Evolutionary conservation across 1,284 basidiomycete genomes (phyloP).

Genomic region (Pyrrhoderma lamaoense): DNA sequence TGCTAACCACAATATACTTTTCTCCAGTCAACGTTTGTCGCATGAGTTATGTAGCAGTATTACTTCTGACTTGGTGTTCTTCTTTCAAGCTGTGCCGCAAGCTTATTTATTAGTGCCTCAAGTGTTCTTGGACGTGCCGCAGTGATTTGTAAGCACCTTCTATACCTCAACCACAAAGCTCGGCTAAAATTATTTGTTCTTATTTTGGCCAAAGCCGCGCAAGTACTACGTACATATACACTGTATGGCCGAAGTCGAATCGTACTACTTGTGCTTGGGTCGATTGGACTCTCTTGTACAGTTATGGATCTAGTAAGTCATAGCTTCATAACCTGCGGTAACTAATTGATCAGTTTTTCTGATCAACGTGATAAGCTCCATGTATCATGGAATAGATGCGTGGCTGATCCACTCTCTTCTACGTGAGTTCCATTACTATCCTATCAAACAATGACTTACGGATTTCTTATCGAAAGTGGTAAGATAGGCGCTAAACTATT

Average conservation of each 20-base stretch:
- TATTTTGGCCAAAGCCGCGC: slow-evolving; percentile 23
- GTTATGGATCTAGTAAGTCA: slow-evolving; percentile 28
- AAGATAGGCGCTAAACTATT: too few species aligned
- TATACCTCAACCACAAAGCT: too few species aligned
- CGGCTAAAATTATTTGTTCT: not conserved
- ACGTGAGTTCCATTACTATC: too few species aligned
- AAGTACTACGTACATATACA: slow-evolving; percentile 29
- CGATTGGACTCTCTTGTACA: slow-evolving; percentile 25
- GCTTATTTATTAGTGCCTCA: slow-evolving; percentile 23
- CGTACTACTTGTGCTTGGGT: slow-evolving; percentile 25
- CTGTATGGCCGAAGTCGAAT: slow-evolving; percentile 25
- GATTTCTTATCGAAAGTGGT: too few species aligned
- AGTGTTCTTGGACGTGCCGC: slow-evolving; percentile 29
- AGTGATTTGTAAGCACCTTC: slow-evolving; percentile 26
- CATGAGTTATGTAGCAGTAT: not conserved
- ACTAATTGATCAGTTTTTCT: not conserved
- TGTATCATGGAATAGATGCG: slow-evolving; percentile 20
- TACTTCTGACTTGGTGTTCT: not conserved
- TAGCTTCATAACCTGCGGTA: not conserved
- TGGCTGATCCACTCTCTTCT: slow-evolving; percentile 9
- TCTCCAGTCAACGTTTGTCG: not conserved
- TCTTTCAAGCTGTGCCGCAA: slow-evolving; percentile 22
- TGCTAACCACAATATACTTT: not conserved
- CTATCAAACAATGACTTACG: too few species aligned
- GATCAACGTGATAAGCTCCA: slow-evolving; percentile 21